Conservation (phyloP, 179 eudicot species). For the Nepenthes alata region DNA sequence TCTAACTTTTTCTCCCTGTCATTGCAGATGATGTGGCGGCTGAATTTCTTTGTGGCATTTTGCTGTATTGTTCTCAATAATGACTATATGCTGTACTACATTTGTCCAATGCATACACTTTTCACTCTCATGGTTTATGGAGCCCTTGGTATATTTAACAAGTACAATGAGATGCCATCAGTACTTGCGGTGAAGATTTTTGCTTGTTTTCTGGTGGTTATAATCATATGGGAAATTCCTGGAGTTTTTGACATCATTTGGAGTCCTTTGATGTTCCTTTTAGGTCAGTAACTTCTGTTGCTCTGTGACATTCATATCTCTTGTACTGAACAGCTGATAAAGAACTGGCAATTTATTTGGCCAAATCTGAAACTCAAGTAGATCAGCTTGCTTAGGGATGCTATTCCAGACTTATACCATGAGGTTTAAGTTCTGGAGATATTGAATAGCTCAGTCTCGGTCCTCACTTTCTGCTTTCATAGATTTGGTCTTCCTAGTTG, state of each 20-base stretch:
- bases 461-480: too few species aligned
- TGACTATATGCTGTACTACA: constrained; percentile 90
- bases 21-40: constrained; percentile 99
- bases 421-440: too few species aligned
- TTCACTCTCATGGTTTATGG: constrained; percentile 98
- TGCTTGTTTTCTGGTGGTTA: constrained; percentile 70
- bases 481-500: too few species aligned
- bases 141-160: constrained; percentile 83
- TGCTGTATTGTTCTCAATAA: constrained; percentile 85
- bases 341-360: background rate
- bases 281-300: constrained; percentile 43
- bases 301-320: background rate
- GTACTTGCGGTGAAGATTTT: constrained; percentile 67
- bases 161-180: constrained; percentile 75
- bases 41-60: constrained; percentile 84
- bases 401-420: background rate
- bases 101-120: constrained; percentile 98
- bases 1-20: background rate
- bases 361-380: background rate
- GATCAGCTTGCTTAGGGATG: background rate
- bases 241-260: constrained; percentile 75
- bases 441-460: too few species aligned
- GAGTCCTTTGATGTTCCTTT: constrained; percentile 65
- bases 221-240: constrained; percentile 88
- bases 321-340: background rate